Conservation (phyloP, 768 basidiomycete species). For the Thelephora ganbajun region DNA sequence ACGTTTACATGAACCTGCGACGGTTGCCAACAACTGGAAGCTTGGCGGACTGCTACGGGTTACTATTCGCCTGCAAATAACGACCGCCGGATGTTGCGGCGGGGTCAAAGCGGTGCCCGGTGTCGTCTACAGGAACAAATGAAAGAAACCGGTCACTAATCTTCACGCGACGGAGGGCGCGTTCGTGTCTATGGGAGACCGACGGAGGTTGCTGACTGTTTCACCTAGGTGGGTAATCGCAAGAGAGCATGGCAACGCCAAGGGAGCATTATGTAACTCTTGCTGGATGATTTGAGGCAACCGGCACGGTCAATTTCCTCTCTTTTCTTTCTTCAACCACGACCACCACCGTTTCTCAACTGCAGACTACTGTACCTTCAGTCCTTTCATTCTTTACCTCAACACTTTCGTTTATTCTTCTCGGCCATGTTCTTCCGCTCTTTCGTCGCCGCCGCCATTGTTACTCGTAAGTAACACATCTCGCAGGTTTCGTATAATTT, state of each 20-base stretch:
- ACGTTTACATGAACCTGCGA: too few species aligned
- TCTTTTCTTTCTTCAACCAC: constrained; percentile 59
- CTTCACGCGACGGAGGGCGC: too few species aligned
- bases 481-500: not conserved
- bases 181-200: too few species aligned
- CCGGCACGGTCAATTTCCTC: constrained; percentile 49
- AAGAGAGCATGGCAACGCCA: not conserved
- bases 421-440: constrained; percentile 38
- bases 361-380: constrained; percentile 35
- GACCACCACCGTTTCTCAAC: constrained; percentile 59
- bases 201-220: too few species aligned
- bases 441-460: constrained; percentile 57
- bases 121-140: too few species aligned
- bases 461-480: constrained; percentile 36
- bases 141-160: too few species aligned
- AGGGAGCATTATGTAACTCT: not conserved
- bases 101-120: too few species aligned
- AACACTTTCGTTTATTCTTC: not conserved
- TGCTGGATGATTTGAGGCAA: not conserved
- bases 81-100: too few species aligned
- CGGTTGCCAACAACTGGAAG: too few species aligned
- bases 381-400: not conserved
- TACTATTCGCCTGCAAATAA: too few species aligned
- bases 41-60: too few species aligned
- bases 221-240: too few species aligned